Conservation (phyloP, 2,329 filamentous ascomycete genomes). For the Pyrenochaeta sp. region DNA sequence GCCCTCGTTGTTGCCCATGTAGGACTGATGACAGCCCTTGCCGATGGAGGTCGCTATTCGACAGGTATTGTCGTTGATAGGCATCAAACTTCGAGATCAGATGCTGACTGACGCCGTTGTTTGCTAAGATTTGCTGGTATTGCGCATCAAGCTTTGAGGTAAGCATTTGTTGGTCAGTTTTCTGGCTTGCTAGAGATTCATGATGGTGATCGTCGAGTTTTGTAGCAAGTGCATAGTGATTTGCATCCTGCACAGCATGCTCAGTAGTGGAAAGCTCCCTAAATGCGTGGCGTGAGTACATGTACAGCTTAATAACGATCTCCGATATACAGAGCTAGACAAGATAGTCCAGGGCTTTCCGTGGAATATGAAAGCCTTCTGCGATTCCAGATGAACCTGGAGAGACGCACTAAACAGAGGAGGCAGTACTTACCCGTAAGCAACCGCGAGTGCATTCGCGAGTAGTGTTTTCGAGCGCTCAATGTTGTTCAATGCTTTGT, state of each 20-base stretch:
- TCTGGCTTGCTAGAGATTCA: too few species aligned
- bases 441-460: slow-evolving; percentile 6
- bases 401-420: neutral
- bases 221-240: neutral
- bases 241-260: neutral
- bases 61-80: too few species aligned
- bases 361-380: too few species aligned
- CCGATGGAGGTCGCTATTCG: too few species aligned
- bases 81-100: too few species aligned
- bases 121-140: slow-evolving; percentile 2
- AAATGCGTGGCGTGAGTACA: too few species aligned
- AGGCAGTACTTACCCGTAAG: slow-evolving; percentile 6
- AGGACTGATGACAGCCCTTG: too few species aligned
- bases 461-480: slow-evolving; percentile 14
- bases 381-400: neutral
- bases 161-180: too few species aligned
- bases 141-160: neutral
- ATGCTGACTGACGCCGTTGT: neutral
- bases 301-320: too few species aligned
- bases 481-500: slow-evolving; percentile 12
- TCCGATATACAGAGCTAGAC: too few species aligned
- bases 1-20: too few species aligned
- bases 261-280: neutral
- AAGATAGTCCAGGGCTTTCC: too few species aligned
- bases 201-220: neutral